Conservation (phyloP, 169 alveolate genomes). For the Nephromyces sp. region DNA sequence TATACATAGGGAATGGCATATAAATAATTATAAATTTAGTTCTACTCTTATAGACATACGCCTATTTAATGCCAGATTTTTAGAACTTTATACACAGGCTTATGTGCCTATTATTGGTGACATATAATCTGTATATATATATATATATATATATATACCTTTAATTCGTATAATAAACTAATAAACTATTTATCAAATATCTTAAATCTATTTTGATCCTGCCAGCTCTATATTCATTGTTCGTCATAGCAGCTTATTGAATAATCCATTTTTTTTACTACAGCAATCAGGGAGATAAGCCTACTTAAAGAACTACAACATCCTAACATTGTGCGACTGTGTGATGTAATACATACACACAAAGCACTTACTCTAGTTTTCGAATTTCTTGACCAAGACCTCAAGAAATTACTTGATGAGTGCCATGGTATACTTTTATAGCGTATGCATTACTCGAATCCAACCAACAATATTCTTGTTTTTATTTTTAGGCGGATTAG, state of each 20-base stretch:
- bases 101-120: not conserved
- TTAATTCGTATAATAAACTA: too few species aligned
- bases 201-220: too few species aligned
- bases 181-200: too few species aligned
- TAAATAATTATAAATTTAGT: too few species aligned
- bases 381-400: conserved; percentile 94
- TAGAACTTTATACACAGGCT: not conserved
- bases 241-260: too few species aligned
- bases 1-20: too few species aligned
- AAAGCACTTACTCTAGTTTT: conserved; percentile 91
- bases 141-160: not conserved
- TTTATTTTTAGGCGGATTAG: conserved; percentile 63
- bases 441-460: not conserved
- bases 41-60: too few species aligned
- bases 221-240: too few species aligned
- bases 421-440: conserved; percentile 48
- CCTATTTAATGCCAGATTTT: too few species aligned
- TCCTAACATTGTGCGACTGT: conserved; percentile 92
- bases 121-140: not conserved
- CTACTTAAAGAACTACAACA: conserved; percentile 89
- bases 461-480: not conserved
- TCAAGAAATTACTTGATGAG: conserved; percentile 87
- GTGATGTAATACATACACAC: conserved; percentile 95
- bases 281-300: conserved; percentile 81
- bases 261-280: not conserved